Base-by-base conservation (phyloP, 179 eudicot species). In the Nepenthes alata region DNA sequence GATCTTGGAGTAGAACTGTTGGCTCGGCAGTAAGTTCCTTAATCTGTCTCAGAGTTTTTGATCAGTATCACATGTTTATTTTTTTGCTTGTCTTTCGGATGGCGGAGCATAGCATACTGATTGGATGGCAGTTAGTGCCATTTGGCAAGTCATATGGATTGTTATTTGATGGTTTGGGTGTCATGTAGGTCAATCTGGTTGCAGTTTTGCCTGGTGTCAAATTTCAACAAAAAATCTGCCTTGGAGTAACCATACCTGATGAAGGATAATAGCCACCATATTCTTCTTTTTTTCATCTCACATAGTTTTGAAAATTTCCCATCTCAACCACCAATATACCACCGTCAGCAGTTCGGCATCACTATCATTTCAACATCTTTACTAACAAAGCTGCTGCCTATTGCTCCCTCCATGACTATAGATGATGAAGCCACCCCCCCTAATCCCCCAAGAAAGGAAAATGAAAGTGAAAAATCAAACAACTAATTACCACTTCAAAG, bases 1-100 rank as follows among this genome's bases (percentile, higher is more conserved):
- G 91, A 62, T 88, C 88, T 35, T 91, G 94, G 96, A 88, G 85
- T 64, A 88, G 76, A 80, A 82, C 75, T 72, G 74, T 82, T 55
- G 81, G 91, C 62, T 84, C 85, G 71, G 96, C 95, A 53, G 98
- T 86, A 65, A 81, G 97, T 83, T 65, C 56, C 64, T 60, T 41
- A 41, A 4, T 41, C 45, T 6, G 25, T 25, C 25, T 25, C 25
- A 25, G 25, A 7, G 34, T 25, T 36, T 55, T 9, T 55, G 12
- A 3, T 35, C 8, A 6, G 58, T 34, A 25, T 7, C 11, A 25
- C 39, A 10, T 25, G 4, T 4, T 35, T 35, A 55, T 34, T 55
- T 36, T 5, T 55, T 6, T 55, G 8, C 38, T 55, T 55, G 9
- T 6, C 10, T 35, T 7, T 5, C 2, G 39, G 11, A 9, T 55